Percentiles rank a stretch among this genome's conserved stretches.
Conservation (phyloP, 805 yeast species). For the Metahyphopichia silvanorum region DNA sequence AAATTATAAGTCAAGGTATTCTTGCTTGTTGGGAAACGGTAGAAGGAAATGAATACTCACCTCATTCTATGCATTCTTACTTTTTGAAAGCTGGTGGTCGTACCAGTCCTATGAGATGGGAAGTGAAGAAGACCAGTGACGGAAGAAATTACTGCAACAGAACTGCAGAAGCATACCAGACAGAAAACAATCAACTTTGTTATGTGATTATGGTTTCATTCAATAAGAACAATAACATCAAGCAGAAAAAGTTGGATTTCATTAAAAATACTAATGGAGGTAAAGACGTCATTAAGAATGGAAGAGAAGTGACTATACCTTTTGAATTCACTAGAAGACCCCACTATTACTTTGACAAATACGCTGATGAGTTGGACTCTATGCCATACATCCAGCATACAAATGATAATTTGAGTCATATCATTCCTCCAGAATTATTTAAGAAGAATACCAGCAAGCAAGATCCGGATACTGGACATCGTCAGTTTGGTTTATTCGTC, state of each 20-base stretch:
- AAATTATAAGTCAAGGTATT: constrained; percentile 21
- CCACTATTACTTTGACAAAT: constrained; percentile 16
- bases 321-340: constrained; percentile 19
- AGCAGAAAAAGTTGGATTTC: background rate
- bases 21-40: constrained; percentile 27
- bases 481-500: constrained; percentile 27
- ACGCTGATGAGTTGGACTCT: constrained; percentile 9
- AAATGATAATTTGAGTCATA: constrained; percentile 24
- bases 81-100: constrained; percentile 23
- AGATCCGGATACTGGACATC: constrained; percentile 9
- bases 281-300: background rate
- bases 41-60: constrained; percentile 15
- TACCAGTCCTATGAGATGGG: constrained; percentile 21
- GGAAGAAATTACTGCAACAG: constrained; percentile 23
- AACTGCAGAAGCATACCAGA: constrained; percentile 20
- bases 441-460: background rate
- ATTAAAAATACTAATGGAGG: background rate
- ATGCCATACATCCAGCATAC: constrained; percentile 22
- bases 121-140: constrained; percentile 16
- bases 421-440: constrained; percentile 20
- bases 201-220: constrained; percentile 20
- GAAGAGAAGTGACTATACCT: constrained; percentile 9
- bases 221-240: constrained; percentile 17
- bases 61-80: constrained; percentile 26
- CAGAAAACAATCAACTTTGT: constrained; percentile 14